A percentile compares a stretch with the other conserved stretches of the same genome.
Evolutionary conservation across 163 green algal species (phyloP).

Genomic region (Coccomyxa subellipsoidea): DNA sequence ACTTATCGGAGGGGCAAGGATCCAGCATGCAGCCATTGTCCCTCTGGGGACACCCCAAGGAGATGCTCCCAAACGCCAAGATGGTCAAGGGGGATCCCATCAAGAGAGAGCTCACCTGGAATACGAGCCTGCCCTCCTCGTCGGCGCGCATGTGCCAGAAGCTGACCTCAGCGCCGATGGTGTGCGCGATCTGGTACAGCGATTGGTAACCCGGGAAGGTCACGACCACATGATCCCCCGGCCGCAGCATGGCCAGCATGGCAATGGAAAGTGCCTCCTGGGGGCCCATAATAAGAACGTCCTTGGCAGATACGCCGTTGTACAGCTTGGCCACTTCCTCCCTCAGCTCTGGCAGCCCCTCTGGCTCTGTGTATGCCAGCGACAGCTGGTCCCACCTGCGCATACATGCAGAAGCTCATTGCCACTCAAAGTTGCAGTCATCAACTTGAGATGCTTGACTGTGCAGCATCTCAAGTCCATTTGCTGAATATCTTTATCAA

Average conservation of each 20-base stretch:
- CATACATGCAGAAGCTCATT: neutral
- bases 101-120: slow-evolving; percentile 8
- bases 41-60: no score
- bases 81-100: no score
- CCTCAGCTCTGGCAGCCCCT: slow-evolving; percentile 37
- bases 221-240: slow-evolving; percentile 44
- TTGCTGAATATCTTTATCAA: no score
- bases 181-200: slow-evolving; percentile 31
- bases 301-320: slow-evolving; percentile 11
- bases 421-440: neutral
- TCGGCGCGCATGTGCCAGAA: slow-evolving; percentile 25
- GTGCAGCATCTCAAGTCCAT: no score
- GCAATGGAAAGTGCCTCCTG: slow-evolving; percentile 36
- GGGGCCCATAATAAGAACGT: slow-evolving; percentile 30
- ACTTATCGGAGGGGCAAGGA: no score
- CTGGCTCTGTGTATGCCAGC: slow-evolving; percentile 46
- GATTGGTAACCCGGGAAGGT: slow-evolving; percentile 50
- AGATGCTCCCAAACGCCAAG: neutral
- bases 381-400: slow-evolving; percentile 16
- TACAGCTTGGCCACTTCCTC: slow-evolving; percentile 32
- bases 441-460: neutral
- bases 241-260: slow-evolving; percentile 40
- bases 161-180: slow-evolving; percentile 26
- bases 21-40: no score
- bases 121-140: neutral